Base-by-base conservation (phyloP, 75 land plant genomes). In the Pinus albicaulis region DNA sequence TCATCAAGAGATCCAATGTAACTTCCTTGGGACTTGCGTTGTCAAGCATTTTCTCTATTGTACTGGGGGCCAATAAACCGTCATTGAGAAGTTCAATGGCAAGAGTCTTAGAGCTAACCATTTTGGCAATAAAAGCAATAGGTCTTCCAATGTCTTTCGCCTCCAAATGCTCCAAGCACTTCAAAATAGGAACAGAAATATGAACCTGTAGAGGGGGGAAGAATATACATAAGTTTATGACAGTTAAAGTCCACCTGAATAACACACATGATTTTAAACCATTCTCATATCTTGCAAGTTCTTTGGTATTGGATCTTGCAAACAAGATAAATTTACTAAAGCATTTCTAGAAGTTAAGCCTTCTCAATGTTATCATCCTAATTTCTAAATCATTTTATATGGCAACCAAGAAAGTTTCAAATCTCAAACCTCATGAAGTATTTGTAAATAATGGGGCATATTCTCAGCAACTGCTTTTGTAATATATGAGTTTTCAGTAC, bases 111-210 rank as follows among this genome's bases (percentile, higher is more conserved):
- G 87, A 93, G 66, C 80, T 82, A 13, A 83, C 83, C 92, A 97
- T 88, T 78, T 92, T 92, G 6, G 95, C 92, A 58, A 95, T 80
- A 31, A 97, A 83, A 11, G 95, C 95, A 76, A 97, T 84, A 44
- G 95, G 93, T 56, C 81, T 86, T 71, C 84, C 89, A 20, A 84
- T n/a, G 79, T 92, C 92, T 73, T 88, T 87, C 48, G 78, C 70
- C 17, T 91, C 90, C 56, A 95, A 52, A 72, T 85, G 69, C 8
- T 92, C 95, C 81, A 94, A 72, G 74, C 98, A 94, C 38, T 86
- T 82, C 56, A 97, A 83, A 66, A 97, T 65, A 20, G 79, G 63
- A 56, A 75, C 84, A 55, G 92, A 92, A 62, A 86, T 76, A 68
- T 85, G 83, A 22, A 86, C 91, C 99, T 97, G 85, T 44, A 52